Evolutionary conservation across 1,139 yeast species (phyloP).

Genomic region (Hansenula anomala): DNA sequence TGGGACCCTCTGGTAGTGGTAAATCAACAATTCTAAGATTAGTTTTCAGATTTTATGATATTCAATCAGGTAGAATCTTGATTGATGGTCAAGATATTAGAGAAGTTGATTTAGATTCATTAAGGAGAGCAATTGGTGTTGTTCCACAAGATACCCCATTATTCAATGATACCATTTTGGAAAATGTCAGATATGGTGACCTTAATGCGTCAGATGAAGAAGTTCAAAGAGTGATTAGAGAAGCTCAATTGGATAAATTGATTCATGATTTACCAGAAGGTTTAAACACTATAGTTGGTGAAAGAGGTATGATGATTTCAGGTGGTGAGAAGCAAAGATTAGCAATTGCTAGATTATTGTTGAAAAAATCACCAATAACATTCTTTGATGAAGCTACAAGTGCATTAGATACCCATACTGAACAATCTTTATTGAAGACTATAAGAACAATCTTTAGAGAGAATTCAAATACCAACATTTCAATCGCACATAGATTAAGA

Average conservation of each 20-base stretch:
- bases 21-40: conserved; percentile 85
- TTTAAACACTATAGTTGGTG: conserved; percentile 86
- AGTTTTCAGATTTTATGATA: conserved; percentile 87
- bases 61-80: conserved; percentile 67
- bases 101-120: conserved; percentile 67
- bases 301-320: conserved; percentile 95
- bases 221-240: conserved; percentile 54
- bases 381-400: conserved; percentile 97
- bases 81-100: conserved; percentile 90
- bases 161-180: conserved; percentile 84
- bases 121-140: conserved; percentile 75
- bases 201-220: conserved; percentile 71
- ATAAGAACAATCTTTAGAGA: conserved; percentile 59
- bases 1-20: conserved; percentile 95
- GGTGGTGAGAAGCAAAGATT: conserved; percentile 98
- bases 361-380: conserved; percentile 84
- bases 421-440: conserved; percentile 73
- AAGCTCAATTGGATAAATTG: conserved; percentile 65
- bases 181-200: conserved; percentile 85
- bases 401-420: conserved; percentile 95
- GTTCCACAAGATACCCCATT: conserved; percentile 98
- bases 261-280: conserved; percentile 80
- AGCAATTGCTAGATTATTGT: conserved; percentile 83
- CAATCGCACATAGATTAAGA: conserved; percentile 90
- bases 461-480: conserved; percentile 65